A percentile compares a stretch with the other conserved stretches of the same genome.
These are phyloP conservation scores for Eutypella sp. DNA, from an alignment of 2,329 filamentous ascomycete species.

Conservation along the genomic window DNA sequence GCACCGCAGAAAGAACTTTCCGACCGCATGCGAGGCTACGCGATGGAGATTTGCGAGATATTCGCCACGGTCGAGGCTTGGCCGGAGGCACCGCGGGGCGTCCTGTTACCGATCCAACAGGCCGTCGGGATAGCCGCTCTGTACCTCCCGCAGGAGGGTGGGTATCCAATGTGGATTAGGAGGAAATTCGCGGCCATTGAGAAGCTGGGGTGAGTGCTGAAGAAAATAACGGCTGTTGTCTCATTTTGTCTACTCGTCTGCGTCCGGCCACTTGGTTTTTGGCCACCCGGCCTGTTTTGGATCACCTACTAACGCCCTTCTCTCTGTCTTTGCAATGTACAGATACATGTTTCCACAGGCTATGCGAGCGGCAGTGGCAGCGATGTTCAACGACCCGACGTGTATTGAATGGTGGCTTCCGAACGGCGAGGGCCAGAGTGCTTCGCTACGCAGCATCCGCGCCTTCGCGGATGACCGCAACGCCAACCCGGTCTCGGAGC, in stretches of 20 bases:
- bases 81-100: conserved; percentile 64
- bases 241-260: not conserved
- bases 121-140: conserved; percentile 70
- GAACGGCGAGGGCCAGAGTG: conserved; percentile 69
- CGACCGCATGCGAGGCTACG: conserved; percentile 54
- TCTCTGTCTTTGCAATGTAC: not conserved
- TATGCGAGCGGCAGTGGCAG: conserved; percentile 70
- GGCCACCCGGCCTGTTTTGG: too few species aligned
- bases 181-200: conserved; percentile 76
- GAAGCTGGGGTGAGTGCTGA: conserved; percentile 71
- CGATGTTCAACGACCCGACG: conserved; percentile 66
- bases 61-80: conserved; percentile 75
- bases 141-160: conserved; percentile 71
- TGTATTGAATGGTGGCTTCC: conserved; percentile 87
- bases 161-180: conserved; percentile 73
- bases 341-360: conserved; percentile 80
- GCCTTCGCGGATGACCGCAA: conserved; percentile 77
- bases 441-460: conserved; percentile 70
- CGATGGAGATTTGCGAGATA: conserved; percentile 68
- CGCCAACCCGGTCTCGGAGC: conserved; percentile 50
- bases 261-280: not conserved
- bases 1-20: conserved; percentile 46
- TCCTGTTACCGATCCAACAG: conserved; percentile 68
- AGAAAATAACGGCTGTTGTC: conserved; percentile 1
- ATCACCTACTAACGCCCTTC: not conserved